phyloP scores from a whole-genome alignment of 148 eudicot genomes.

The Bassia scoparia region DNA sequence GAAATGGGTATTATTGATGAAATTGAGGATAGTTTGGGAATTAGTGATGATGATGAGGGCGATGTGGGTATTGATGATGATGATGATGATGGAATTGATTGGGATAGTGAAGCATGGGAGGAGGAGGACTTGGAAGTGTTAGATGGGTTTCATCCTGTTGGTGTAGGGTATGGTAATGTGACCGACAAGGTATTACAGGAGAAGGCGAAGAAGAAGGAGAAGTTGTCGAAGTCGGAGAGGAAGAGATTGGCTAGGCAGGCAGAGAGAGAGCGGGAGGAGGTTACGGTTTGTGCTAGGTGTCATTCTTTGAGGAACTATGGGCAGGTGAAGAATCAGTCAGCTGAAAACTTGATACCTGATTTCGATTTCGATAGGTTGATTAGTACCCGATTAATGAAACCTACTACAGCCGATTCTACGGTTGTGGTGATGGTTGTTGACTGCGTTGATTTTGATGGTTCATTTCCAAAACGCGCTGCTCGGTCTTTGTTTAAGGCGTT shows the following conservation, averaged over 20 bases:
- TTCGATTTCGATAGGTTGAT: slow-evolving; percentile 89
- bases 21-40: slow-evolving; percentile 38
- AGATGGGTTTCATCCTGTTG: slow-evolving; percentile 71
- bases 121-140: slow-evolving; percentile 44
- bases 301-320: slow-evolving; percentile 93
- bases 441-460: slow-evolving; percentile 95
- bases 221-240: slow-evolving; percentile 67
- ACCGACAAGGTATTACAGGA: slow-evolving; percentile 59
- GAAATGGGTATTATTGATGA: slow-evolving; percentile 31
- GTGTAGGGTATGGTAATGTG: slow-evolving; percentile 80
- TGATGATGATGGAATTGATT: slow-evolving; percentile 43
- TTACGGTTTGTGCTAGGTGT: slow-evolving; percentile 92
- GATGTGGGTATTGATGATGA: slow-evolving; percentile 32
- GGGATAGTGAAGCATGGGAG: slow-evolving; percentile 82
- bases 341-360: slow-evolving; percentile 94
- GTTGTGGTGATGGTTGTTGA: slow-evolving; percentile 97
- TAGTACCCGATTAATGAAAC: slow-evolving; percentile 75
- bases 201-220: slow-evolving; percentile 45
- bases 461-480: slow-evolving; percentile 86
- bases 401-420: slow-evolving; percentile 61
- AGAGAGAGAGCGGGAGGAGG: slow-evolving; percentile 55
- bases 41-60: slow-evolving; percentile 35
- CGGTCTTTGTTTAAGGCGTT: slow-evolving; percentile 80
- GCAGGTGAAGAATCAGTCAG: slow-evolving; percentile 74
- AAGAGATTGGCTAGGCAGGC: slow-evolving; percentile 71